phyloP scores from a whole-genome alignment of 192 early-diverging fungal genomes.

The Rhizoclosmatium globosum region DNA sequence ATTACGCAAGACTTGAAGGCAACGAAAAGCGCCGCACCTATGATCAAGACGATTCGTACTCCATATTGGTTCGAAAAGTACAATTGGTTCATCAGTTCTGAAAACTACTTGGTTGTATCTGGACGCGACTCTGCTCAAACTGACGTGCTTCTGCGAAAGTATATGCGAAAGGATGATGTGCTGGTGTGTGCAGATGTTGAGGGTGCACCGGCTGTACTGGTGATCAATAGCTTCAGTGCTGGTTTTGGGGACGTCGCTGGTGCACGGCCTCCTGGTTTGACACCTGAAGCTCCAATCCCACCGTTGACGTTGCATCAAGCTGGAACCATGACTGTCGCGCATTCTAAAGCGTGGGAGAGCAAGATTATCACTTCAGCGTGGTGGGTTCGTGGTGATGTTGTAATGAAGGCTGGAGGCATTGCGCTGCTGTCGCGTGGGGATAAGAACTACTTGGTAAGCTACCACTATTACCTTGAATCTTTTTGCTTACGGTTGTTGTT shows the following conservation, averaged over 20 bases:
- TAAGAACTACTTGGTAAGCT: no score
- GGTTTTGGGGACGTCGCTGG: constrained; percentile 55
- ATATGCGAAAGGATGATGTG: constrained; percentile 74
- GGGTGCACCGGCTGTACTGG: constrained; percentile 87
- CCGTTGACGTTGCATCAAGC: constrained; percentile 94
- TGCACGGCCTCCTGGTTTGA: constrained; percentile 23
- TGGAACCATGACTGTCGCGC: constrained; percentile 92
- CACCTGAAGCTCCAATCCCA: constrained; percentile 68
- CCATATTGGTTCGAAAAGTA: constrained; percentile 99
- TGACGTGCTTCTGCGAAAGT: constrained; percentile 47
- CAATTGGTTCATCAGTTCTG: constrained; percentile 89
- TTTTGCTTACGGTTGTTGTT: no score
- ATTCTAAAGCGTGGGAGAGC: no score
- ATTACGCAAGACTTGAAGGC: constrained; percentile 83
- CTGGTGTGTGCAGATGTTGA: constrained; percentile 95
- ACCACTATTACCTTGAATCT: no score
- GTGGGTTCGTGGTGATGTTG: no score
- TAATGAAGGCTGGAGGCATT: no score
- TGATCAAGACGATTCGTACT: constrained; percentile 86
- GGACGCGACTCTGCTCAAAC: constrained; percentile 76
- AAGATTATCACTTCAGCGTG: no score
- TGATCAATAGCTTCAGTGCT: constrained; percentile 83
- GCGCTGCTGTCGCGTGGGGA: no score
- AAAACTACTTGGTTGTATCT: constrained; percentile 92
- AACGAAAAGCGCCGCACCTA: constrained; percentile 71